phyloP scores from a whole-genome alignment of 2,329 filamentous ascomycete species.

The Epichloe sp. region DNA sequence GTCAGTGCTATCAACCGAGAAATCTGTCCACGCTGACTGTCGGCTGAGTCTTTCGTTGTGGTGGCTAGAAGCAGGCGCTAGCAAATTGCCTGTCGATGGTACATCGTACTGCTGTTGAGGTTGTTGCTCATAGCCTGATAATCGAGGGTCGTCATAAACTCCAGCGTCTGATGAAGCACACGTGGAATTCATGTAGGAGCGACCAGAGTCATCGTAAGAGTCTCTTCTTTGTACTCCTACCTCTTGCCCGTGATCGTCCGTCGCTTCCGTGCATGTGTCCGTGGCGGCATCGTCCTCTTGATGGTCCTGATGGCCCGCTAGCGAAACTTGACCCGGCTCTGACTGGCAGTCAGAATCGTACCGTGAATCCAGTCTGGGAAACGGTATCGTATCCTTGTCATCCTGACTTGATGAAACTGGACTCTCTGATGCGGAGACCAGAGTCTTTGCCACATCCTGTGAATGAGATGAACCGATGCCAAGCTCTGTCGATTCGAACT shows the following conservation, averaged over 20 bases:
- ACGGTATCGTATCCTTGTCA: slow-evolving; percentile 15
- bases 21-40: slow-evolving; percentile 48
- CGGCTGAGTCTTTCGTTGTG: slow-evolving; percentile 37
- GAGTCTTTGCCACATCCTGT: slow-evolving; percentile 34
- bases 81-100: slow-evolving; percentile 31
- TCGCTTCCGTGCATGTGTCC: slow-evolving; percentile 24
- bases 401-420: slow-evolving; percentile 3
- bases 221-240: slow-evolving; percentile 16
- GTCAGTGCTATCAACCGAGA: slow-evolving; percentile 41
- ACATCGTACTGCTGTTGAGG: slow-evolving; percentile 10
- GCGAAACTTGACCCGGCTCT: slow-evolving; percentile 17
- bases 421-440: slow-evolving; percentile 28
- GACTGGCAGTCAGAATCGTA: slow-evolving; percentile 28
- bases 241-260: slow-evolving; percentile 17
- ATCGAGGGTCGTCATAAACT: slow-evolving; percentile 15
- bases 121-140: slow-evolving; percentile 14
- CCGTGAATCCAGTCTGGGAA: slow-evolving; percentile 21
- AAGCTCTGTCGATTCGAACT: neutral
- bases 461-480: slow-evolving; percentile 9
- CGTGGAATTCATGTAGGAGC: slow-evolving; percentile 25
- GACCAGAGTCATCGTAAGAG: slow-evolving; percentile 16
- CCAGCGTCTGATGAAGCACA: slow-evolving; percentile 27
- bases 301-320: slow-evolving; percentile 12
- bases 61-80: slow-evolving; percentile 31
- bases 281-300: slow-evolving; percentile 21